Conservation (phyloP, 2,329 filamentous ascomycete genomes). For the Macrophomina pseudophaseolina region DNA sequence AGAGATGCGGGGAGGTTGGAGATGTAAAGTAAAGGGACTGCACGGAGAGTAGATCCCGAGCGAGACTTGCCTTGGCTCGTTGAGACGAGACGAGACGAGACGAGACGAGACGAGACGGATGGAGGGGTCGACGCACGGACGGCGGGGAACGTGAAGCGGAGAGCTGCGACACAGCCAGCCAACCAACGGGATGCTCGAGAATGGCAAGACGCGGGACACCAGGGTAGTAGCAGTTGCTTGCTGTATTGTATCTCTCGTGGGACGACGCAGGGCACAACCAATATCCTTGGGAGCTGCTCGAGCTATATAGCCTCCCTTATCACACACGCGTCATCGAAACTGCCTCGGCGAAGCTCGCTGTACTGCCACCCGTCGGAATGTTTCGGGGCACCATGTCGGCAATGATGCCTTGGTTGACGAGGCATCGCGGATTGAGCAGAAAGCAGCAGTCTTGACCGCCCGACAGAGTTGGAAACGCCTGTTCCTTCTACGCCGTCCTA, state of each 20-base stretch:
- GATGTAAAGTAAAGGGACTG: constrained; percentile 19
- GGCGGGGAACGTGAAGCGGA: constrained; percentile 13
- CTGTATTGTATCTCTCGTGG: background rate
- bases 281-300: background rate
- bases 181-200: constrained; percentile 19
- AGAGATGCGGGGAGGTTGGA: constrained; percentile 9
- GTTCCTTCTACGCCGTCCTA: constrained; percentile 22
- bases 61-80: constrained; percentile 9
- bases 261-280: background rate
- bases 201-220: constrained; percentile 9
- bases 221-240: background rate
- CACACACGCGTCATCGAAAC: constrained; percentile 18
- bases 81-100: constrained; percentile 2
- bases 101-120: constrained; percentile 5
- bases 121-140: constrained; percentile 18
- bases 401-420: constrained; percentile 9
- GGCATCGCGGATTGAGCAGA: constrained; percentile 5
- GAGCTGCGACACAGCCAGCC: background rate
- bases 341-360: constrained; percentile 20
- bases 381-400: constrained; percentile 10
- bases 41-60: constrained; percentile 22
- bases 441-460: constrained; percentile 25
- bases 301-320: constrained; percentile 6
- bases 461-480: constrained; percentile 24
- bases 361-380: constrained; percentile 18